Conservation (phyloP, 2,329 filamentous ascomycete genomes). For the Fusarium virguliforme region DNA sequence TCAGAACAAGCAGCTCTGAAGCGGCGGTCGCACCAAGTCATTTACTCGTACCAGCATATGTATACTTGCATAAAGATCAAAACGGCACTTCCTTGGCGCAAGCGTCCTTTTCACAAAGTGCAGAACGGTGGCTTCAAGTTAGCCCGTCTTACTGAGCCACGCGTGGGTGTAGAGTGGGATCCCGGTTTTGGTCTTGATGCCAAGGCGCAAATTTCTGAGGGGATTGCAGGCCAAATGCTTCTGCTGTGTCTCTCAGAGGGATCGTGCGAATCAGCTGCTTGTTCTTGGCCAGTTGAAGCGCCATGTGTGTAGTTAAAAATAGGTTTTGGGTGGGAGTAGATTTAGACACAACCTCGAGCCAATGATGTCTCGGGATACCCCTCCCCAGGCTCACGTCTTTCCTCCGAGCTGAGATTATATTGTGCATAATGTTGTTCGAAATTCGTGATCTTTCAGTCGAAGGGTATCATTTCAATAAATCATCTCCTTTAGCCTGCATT, state of each 20-base stretch:
- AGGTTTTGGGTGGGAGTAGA: not conserved
- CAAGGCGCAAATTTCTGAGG: constrained; percentile 6
- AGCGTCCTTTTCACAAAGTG: not conserved
- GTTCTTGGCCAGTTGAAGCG: not conserved
- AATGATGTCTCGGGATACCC: not conserved
- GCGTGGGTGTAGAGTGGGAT: not conserved
- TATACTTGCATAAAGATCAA: not conserved
- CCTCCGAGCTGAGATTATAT: not conserved
- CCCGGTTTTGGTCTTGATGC: constrained; percentile 8
- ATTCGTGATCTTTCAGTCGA: not conserved
- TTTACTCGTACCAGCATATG: not conserved
- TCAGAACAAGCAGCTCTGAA: not conserved
- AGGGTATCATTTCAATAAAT: not conserved
- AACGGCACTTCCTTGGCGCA: not conserved
- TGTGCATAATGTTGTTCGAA: not conserved
- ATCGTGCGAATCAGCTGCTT: not conserved
- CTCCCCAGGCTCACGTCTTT: not conserved
- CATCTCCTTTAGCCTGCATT: not conserved
- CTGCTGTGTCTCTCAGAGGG: not conserved
- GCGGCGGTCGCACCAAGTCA: not conserved
- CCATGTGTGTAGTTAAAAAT: constrained; percentile 1
- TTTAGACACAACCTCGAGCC: not conserved
- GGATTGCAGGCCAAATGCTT: not conserved
- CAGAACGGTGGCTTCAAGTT: constrained; percentile 8
- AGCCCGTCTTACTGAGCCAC: constrained; percentile 10